These are phyloP conservation scores for Ulmus americana DNA, from an alignment of 331 rosid species.

Conservation along the genomic window DNA sequence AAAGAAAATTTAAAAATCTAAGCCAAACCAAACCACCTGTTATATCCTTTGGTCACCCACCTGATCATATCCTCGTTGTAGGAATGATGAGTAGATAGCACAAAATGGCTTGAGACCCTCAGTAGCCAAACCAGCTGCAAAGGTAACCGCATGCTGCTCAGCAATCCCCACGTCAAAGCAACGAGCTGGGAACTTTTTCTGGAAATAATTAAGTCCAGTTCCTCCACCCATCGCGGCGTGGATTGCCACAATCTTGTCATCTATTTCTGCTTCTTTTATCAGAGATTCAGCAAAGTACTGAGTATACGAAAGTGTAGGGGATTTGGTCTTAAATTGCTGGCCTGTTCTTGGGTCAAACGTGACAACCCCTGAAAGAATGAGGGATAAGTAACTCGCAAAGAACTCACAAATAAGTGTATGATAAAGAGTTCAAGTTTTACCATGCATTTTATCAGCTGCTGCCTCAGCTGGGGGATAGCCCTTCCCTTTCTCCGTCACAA, in stretches of 20 bases:
- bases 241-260: constrained; percentile 64
- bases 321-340: constrained; percentile 54
- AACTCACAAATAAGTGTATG: not conserved
- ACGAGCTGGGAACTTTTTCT: constrained; percentile 72
- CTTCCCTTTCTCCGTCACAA: constrained; percentile 77
- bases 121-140: constrained; percentile 87
- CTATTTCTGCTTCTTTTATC: constrained; percentile 75
- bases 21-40: constrained; percentile 3
- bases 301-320: constrained; percentile 66
- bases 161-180: constrained; percentile 90
- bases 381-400: constrained; percentile 15
- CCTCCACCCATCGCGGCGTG: constrained; percentile 97
- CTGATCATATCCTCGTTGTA: constrained; percentile 92
- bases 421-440: constrained; percentile 30
- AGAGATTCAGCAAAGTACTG: constrained; percentile 75
- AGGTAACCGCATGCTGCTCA: constrained; percentile 88
- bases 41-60: constrained; percentile 27
- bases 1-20: not conserved
- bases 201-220: constrained; percentile 79
- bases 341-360: constrained; percentile 80
- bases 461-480: constrained; percentile 83
- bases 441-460: constrained; percentile 72
- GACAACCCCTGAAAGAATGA: constrained; percentile 54
- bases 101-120: constrained; percentile 94
- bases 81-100: constrained; percentile 71